These are phyloP conservation scores for Phoenix dactylifera DNA, from an alignment of 176 grass and related monocot genomes.

Conservation along the genomic window DNA sequence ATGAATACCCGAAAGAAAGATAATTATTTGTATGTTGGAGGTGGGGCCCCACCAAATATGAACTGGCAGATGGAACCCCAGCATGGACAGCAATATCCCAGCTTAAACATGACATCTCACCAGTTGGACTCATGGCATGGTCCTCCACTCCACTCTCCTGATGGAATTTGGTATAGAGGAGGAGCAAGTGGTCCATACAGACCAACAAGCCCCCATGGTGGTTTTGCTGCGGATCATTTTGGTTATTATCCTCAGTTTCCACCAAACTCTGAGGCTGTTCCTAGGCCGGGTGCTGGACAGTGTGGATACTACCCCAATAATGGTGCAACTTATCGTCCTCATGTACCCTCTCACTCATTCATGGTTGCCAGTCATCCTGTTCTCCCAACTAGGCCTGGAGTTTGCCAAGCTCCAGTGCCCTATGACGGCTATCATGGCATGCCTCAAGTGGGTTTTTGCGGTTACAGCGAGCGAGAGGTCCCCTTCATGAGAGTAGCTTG, in stretches of 20 bases:
- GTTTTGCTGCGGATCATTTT: slow-evolving; percentile 58
- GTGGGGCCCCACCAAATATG: no score
- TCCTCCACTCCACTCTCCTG: slow-evolving; percentile 45
- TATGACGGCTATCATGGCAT: slow-evolving; percentile 65
- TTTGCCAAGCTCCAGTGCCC: slow-evolving; percentile 48
- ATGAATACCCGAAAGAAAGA: no score
- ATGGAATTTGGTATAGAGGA: slow-evolving; percentile 71
- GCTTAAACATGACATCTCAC: slow-evolving; percentile 11
- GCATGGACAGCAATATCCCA: slow-evolving; percentile 32
- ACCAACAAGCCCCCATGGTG: slow-evolving; percentile 32
- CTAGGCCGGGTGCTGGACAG: slow-evolving; percentile 30
- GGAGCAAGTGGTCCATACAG: slow-evolving; percentile 46
- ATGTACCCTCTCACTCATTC: slow-evolving; percentile 47
- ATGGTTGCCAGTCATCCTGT: slow-evolving; percentile 51
- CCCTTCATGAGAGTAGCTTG: slow-evolving; percentile 29
- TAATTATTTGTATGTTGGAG: no score
- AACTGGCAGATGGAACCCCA: no score
- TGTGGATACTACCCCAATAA: slow-evolving; percentile 45
- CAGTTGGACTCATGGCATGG: slow-evolving; percentile 67
- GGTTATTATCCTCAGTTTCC: slow-evolving; percentile 56
- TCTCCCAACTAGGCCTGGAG: slow-evolving; percentile 51
- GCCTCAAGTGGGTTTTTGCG: slow-evolving; percentile 40
- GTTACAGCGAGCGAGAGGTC: slow-evolving; percentile 39
- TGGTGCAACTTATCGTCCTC: slow-evolving; percentile 24
- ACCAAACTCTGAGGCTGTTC: slow-evolving; percentile 42